Evolutionary conservation across 2,329 filamentous ascomycete species (phyloP), one percentile per base, ranked within the genome.

Genomic region (Monilinia vaccinii-corymbosi): DNA sequence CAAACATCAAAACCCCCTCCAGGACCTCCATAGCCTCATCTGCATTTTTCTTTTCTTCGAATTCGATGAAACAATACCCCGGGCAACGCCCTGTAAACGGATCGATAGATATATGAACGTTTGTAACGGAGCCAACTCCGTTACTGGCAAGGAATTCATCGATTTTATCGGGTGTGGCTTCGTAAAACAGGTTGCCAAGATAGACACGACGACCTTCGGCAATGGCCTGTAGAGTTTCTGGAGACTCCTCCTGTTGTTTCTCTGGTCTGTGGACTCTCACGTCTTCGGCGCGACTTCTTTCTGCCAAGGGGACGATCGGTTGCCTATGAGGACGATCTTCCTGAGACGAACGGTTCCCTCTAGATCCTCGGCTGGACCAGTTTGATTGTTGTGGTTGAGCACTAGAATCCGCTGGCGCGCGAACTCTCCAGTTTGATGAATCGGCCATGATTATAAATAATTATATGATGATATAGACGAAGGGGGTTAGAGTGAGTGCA

Each of bases 41-140:
- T 31, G 45, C 55, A 1, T 28, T 40, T 8, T 40, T 5, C 10
- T 36, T 57, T 11, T 50, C 55, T 13, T 45, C 8, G 25, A 57
- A 57, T 16, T 50, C 55, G 7, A 57, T 50, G 9, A 57, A 57
- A 3, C 55, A 57, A 32, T 57, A 50, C 13, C 55, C 45, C 0
- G 45, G 45, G 40, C 46, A 38, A 5, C 55, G 55, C 3, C 55
- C 45, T 21, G 45, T 38, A 21, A 57, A 48, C 9, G 45, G 45
- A 13, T 50, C 45, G 23, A 50, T 36, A 13, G 55, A 50, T 2
- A 57, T 40, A 40, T 50, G 45, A 9, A 50, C 11, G 16, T 57
- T 50, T 2, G 18, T 31, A 4, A 50, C 18, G 14, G 45, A 32
- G 21, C 16, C 18, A 2, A 36, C 7, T 5, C 21, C 13, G 13